Evolutionary conservation across 176 grass and related monocot genomes (phyloP), one percentile per base, ranked within the genome.

Genomic region (Rhynchospora pubera): DNA sequence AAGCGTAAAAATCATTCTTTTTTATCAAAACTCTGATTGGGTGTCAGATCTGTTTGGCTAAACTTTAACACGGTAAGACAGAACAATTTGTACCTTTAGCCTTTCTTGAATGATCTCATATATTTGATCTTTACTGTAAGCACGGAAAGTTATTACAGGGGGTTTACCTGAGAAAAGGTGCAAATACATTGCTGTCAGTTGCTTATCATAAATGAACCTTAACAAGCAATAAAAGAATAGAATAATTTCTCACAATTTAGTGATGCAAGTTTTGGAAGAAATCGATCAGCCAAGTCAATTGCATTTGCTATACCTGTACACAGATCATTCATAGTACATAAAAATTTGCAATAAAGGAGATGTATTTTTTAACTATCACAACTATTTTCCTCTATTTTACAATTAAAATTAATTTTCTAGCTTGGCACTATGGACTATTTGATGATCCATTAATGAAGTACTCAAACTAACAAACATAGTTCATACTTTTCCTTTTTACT

Each of bases 61-160:
- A 28, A 24, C 6, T 65, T 65, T 62, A 81, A 51, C 50, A 65
- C 23, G 65, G 22, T 13, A 65, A 48, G 50, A 52, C 5, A 47
- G 24, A 56, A 84, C 1, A 44, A 83, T 10, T 6, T 1, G 79
- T 77, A 93, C 97, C 93, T 88, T 93, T 59, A 93, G 51, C 81
- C 91, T 93, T 75, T 99, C 85, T 65, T 91, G 91, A 87, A 99
- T 84, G 79, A 96, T 99, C 79, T 93, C 78, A 7, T 79, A 86
- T 83, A 99, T 95, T 82, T 99, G 93, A 82, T 99, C 97, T 87
- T 93, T 95, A 39, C 85, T 95, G 79, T 96, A 96, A 85, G 93
- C 93, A 62, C 83, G 84, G 83, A 99, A 99, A 68, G 93, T 96
- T 24, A 99, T 81, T 57, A 93, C 89, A 47, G 72, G 67, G 87